A percentile compares a stretch with the other conserved stretches of the same genome.
Conservation (phyloP, 2,329 filamentous ascomycete genomes). For the Aspergillus hortae region DNA sequence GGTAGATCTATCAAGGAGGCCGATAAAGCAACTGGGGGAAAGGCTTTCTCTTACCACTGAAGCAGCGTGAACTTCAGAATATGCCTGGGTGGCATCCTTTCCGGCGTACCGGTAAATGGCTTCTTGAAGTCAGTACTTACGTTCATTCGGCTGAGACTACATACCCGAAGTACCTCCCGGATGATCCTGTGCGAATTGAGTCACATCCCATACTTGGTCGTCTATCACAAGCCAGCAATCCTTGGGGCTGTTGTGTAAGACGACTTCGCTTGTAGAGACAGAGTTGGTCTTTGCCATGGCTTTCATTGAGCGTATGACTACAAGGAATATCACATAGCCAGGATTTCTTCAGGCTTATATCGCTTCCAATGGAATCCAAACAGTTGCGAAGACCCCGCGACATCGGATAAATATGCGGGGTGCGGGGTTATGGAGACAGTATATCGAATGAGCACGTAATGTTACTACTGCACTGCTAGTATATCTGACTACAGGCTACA, state of each 20-base stretch:
- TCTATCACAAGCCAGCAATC: conserved; percentile 63
- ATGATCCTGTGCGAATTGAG: conserved; percentile 55
- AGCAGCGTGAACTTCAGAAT: conserved; percentile 50
- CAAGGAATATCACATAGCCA: too few relatives aligned
- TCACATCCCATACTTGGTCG: conserved; percentile 59
- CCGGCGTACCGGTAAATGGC: conserved; percentile 69
- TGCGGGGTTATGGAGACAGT: too few relatives aligned
- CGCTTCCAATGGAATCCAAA: too few relatives aligned
- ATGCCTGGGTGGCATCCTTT: conserved; percentile 52
- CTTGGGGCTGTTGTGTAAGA: conserved; percentile 16
- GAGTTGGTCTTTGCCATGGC: neutral
- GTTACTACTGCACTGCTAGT: too few relatives aligned
- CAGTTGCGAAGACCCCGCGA: too few relatives aligned
- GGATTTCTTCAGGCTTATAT: too few relatives aligned
- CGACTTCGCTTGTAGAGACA: conserved; percentile 21
- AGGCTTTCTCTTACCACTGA: conserved; percentile 26
- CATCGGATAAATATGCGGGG: too few relatives aligned
- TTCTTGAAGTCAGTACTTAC: conserved; percentile 41
- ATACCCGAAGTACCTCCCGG: conserved; percentile 48
- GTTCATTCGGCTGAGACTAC: neutral
- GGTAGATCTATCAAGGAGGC: neutral
- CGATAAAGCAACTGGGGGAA: conserved; percentile 26
- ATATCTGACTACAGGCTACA: too few relatives aligned
- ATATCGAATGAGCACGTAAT: too few relatives aligned
- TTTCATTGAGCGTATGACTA: too few relatives aligned